Evolutionary conservation across 2,329 filamentous ascomycete species (phyloP).

Genomic region (Davidsoniella neocaledoniae): DNA sequence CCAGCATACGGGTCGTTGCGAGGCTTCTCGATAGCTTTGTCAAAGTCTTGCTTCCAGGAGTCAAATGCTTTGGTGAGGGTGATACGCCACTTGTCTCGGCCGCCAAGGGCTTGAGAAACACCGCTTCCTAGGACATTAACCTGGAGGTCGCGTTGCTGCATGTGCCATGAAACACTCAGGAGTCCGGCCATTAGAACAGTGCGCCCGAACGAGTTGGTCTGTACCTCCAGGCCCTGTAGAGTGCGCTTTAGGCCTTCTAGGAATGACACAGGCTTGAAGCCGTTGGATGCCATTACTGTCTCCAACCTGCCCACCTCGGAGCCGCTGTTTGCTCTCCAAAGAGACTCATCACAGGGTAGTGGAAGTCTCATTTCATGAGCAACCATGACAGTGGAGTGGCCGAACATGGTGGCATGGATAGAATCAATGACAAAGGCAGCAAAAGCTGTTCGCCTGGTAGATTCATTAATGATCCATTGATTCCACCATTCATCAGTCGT

Average conservation of each 20-base stretch:
- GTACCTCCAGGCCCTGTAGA: slow-evolving; percentile 66
- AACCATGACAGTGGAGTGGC: slow-evolving; percentile 91
- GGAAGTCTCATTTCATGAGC: slow-evolving; percentile 87
- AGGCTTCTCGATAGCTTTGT: slow-evolving; percentile 56
- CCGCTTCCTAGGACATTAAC: slow-evolving; percentile 63
- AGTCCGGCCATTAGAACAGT: slow-evolving; percentile 89
- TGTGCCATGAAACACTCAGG: slow-evolving; percentile 88
- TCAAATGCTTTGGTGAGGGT: slow-evolving; percentile 80
- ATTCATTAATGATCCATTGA: slow-evolving; percentile 87
- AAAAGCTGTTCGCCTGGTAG: slow-evolving; percentile 77
- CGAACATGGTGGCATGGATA: slow-evolving; percentile 94
- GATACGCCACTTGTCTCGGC: slow-evolving; percentile 78
- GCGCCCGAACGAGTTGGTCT: slow-evolving; percentile 84
- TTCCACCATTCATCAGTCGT: slow-evolving; percentile 87
- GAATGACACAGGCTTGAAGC: slow-evolving; percentile 72
- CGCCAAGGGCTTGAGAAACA: slow-evolving; percentile 63
- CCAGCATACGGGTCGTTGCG: slow-evolving; percentile 33
- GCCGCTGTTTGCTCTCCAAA: slow-evolving; percentile 83
- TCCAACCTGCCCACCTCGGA: slow-evolving; percentile 76
- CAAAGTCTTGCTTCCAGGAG: slow-evolving; percentile 84
- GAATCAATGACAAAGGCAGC: slow-evolving; percentile 91
- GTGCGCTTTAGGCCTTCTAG: slow-evolving; percentile 82
- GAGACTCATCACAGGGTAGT: slow-evolving; percentile 76
- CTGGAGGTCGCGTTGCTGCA: slow-evolving; percentile 91
- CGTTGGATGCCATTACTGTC: slow-evolving; percentile 60